Base-by-base conservation (phyloP, 23 red algal species). In the Gracilaria vermiculophylla region DNA sequence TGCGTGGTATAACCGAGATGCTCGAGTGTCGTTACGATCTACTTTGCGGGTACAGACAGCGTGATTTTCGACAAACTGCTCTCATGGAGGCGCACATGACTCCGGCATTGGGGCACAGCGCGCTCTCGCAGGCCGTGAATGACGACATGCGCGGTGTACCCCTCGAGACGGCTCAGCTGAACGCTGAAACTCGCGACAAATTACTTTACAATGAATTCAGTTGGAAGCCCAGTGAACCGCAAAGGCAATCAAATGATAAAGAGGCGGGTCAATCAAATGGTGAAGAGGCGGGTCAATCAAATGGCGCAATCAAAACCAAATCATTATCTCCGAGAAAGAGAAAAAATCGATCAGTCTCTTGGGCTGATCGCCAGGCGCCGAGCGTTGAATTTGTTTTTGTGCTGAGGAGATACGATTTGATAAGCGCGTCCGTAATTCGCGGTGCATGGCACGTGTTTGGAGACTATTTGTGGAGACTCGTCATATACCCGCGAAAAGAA, bases 401-500 rank as follows among this genome's bases (percentile, higher is more conserved):
- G 5, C 51, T 87, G 15, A 75, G 65, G 51, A 74, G 70, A 29
- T 87, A 87, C 24, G 67, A 87, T 23, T 42, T 49, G 52, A 93
- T 93, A 49, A 32, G 24, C 49, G 88, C 78, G 7, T 61, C 45
- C 31, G 76, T 71, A 21, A 42, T 94, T 34, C 76, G 85, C 81
- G 86, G 84, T 32, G 85, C 87, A 17, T 98, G 91, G 91, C 79
- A 93, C 36, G n/a, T 83, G 15, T 80, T 86, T 23, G 88, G 54
- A 23, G 92, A 92, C 13, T 94, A 71, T 36, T 53, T 85, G 76
- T 98, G 96, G 96, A 72, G 96, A n/a, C 80, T 98, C 4, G 51
- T 98, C 12, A 95, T 98, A 37, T 95, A 93, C 43, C 96, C 96
- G 10, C 23, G 66, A 3, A 92, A 92, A 15, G 95, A 98, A 34